Evolutionary conservation across 2,329 filamentous ascomycete genomes (phyloP).

Genomic region (Hymenoscyphus infarciens): DNA sequence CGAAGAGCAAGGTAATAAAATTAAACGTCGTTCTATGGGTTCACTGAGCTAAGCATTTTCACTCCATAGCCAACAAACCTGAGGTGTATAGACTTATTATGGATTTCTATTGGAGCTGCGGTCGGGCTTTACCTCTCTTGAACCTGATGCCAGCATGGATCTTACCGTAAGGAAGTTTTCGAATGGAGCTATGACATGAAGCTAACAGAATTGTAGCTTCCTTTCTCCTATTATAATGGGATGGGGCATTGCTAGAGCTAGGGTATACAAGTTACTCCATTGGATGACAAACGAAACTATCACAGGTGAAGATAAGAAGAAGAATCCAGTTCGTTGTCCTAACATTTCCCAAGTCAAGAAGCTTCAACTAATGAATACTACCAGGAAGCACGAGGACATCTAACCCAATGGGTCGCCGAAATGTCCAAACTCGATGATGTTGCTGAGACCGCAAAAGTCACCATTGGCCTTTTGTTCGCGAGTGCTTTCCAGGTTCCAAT

Average conservation of each 20-base stretch:
- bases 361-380: not conserved
- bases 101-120: not conserved
- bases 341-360: not conserved
- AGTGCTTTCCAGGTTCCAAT: not conserved
- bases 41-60: not conserved
- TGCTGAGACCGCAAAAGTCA: constrained; percentile 1
- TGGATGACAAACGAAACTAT: not conserved
- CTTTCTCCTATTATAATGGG: not conserved
- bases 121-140: not conserved
- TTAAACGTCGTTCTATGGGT: not conserved
- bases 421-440: not conserved
- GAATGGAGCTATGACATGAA: not conserved
- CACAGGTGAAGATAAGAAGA: not conserved
- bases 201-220: not conserved
- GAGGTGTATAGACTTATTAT: not conserved
- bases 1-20: not conserved
- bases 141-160: not conserved
- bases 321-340: not conserved
- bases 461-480: not conserved
- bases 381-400: not conserved
- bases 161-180: not conserved
- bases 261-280: not conserved
- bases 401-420: not conserved
- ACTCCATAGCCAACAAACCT: not conserved
- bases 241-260: not conserved